Evolutionary conservation across 1,284 basidiomycete genomes (phyloP), one percentile per base, ranked within the genome.

Genomic region (Pascua sp.): DNA sequence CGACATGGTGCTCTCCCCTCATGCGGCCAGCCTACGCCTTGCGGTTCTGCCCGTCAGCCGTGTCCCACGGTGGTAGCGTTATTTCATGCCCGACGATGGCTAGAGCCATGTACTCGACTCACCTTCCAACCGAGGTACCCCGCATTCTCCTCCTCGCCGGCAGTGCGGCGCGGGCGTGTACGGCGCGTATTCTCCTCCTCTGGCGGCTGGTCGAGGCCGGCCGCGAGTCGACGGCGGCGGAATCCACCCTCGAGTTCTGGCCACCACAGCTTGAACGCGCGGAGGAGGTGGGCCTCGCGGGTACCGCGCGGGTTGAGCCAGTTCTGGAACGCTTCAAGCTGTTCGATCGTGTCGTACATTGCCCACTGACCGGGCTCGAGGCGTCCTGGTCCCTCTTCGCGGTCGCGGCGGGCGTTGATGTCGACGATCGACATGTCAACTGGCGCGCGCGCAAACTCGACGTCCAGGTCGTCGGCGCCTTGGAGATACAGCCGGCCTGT

Each of bases 261-360:
- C 83, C 86, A 87, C 90, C 93, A 96, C 72, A 87, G 90, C 32
- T 81, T 84, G 62, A 98, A 78, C 2, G 84, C 78, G 56, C 86
- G 87, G 77, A 90, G 89, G 53, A 98, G 82, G 39, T 87, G 86
- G 44, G 87, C 78, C 75, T 98, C 95, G 49, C 94, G 86, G 50
- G 87, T 83, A 8, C 95, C 96, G 76, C 92, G 92, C 18, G 86
- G 82, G 70, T 97, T 94, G 17, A 98, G 81, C 94, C 94, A 98
- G 4, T 85, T 82, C 48, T 90, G 77, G 65, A 92, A 89, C 61
- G 86, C 84, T 47, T 90, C 86, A 56, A 96, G 76, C 89, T 92
- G 86, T 67, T 96, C 91, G 7, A 88, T 76, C 61, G 90, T 86
- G 53, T 89, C 86, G 78, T 90, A 97, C 36, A 86, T 86, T 10